phyloP scores from a whole-genome alignment of 345 rosid species.

The Euclidium syriacum region DNA sequence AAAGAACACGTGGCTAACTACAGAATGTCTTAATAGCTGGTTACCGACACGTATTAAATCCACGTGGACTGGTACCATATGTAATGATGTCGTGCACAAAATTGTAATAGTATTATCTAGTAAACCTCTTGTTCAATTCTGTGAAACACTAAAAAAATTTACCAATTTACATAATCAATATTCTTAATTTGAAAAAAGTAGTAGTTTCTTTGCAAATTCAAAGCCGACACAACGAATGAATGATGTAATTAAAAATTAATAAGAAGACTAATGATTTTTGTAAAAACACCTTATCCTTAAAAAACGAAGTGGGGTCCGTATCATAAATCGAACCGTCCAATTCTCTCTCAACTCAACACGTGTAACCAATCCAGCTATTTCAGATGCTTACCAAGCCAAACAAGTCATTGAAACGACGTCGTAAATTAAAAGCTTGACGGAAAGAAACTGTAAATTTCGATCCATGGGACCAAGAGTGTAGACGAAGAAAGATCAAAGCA shows the following conservation, averaged over 20 bases:
- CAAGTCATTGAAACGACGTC: conserved; percentile 14
- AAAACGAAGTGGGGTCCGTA: neutral
- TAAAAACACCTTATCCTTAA: conserved; percentile 21
- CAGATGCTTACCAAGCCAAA: conserved; percentile 22
- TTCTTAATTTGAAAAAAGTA: neutral
- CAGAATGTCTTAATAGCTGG: neutral
- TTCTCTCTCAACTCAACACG: neutral
- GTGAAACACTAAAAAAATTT: neutral
- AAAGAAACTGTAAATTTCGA: conserved; percentile 13
- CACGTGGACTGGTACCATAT: neutral
- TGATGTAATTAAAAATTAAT: conserved; percentile 8
- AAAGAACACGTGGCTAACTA: conserved; percentile 1
- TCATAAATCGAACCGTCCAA: conserved; percentile 16
- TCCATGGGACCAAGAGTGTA: conserved; percentile 24
- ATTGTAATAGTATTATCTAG: neutral
- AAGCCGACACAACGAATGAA: conserved; percentile 14
- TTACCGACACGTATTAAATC: conserved; percentile 6
- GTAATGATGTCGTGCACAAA: neutral
- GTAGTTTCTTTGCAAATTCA: neutral
- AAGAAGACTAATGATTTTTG: conserved; percentile 25
- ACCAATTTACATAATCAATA: neutral
- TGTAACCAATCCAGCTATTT: conserved; percentile 8
- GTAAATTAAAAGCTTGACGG: neutral
- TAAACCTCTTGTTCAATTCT: neutral
- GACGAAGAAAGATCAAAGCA: conserved; percentile 21